A percentile compares a stretch with the other conserved stretches of the same genome.
Evolutionary conservation across 2,329 filamentous ascomycete genomes (phyloP).

Genomic region (Fonsecaea pugnacius): DNA sequence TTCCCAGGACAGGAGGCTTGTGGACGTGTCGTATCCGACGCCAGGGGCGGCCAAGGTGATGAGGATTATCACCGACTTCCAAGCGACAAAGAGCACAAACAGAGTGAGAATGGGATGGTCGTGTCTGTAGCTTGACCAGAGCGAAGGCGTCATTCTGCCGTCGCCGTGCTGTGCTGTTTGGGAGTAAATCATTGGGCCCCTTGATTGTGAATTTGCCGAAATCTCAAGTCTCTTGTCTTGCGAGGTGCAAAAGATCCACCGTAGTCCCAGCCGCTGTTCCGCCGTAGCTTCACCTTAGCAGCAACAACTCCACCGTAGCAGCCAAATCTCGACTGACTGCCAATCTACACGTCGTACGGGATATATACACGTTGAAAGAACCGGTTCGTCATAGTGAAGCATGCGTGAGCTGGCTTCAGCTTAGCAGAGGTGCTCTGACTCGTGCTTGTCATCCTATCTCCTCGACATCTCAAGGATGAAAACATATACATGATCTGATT

Average conservation of each 20-base stretch:
- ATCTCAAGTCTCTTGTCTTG: background rate
- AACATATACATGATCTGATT: background rate
- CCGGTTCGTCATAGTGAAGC: constrained; percentile 14
- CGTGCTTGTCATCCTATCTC: background rate
- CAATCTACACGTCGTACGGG: background rate
- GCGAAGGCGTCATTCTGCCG: constrained; percentile 2
- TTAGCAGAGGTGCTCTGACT: background rate
- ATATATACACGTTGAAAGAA: background rate
- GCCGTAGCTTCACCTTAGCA: too few species aligned
- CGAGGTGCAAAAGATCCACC: background rate
- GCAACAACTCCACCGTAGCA: background rate
- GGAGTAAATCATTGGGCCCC: too few species aligned
- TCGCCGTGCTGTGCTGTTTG: background rate
- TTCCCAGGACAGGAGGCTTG: constrained; percentile 52
- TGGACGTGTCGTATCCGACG: constrained; percentile 67
- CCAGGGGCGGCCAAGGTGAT: constrained; percentile 58
- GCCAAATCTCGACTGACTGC: background rate
- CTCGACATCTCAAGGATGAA: background rate
- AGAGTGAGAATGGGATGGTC: constrained; percentile 22
- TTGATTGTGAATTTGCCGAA: too few species aligned
- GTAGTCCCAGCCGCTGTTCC: background rate
- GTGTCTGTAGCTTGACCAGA: constrained; percentile 6
- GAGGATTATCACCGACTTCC: constrained; percentile 61
- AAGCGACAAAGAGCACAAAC: constrained; percentile 51
- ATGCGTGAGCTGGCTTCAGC: constrained; percentile 18